A percentile compares a stretch with the other conserved stretches of the same genome.
Evolutionary conservation across 768 basidiomycete genomes (phyloP).

Genomic region (Tulasnella sp.): DNA sequence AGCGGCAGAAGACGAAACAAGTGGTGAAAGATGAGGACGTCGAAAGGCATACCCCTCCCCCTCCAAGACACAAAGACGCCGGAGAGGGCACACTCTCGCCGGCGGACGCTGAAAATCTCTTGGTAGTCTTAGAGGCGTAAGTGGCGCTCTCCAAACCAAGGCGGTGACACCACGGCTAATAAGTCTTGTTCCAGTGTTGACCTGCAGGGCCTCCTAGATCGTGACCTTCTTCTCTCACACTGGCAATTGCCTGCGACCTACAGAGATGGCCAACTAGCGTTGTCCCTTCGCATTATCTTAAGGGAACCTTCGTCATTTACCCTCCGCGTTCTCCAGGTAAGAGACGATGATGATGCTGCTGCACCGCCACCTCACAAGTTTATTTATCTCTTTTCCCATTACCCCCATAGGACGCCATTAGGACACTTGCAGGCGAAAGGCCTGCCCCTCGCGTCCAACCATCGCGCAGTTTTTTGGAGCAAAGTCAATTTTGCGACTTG

Average conservation of each 20-base stretch:
- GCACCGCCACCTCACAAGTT: slow-evolving; percentile 4
- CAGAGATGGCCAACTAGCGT: slow-evolving; percentile 36
- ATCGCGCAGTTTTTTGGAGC: slow-evolving; percentile 61
- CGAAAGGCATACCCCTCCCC: neutral
- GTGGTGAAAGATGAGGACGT: slow-evolving; percentile 15
- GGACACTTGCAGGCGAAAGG: slow-evolving; percentile 63
- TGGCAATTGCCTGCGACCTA: slow-evolving; percentile 39
- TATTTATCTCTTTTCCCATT: neutral
- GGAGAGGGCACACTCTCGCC: slow-evolving; percentile 15
- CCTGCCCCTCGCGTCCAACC: slow-evolving; percentile 60
- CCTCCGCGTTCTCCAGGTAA: slow-evolving; percentile 53
- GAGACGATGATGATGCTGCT: slow-evolving; percentile 34
- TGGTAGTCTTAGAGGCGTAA: slow-evolving; percentile 50
- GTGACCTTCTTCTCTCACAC: slow-evolving; percentile 58
- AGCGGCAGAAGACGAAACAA: slow-evolving; percentile 18
- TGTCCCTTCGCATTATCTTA: slow-evolving; percentile 44
- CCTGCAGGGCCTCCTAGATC: slow-evolving; percentile 71
- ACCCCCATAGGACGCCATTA: slow-evolving; percentile 52
- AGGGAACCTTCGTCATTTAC: slow-evolving; percentile 45
- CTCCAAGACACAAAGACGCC: slow-evolving; percentile 16
- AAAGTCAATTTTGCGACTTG: slow-evolving; percentile 68
- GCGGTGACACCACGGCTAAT: neutral
- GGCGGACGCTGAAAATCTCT: slow-evolving; percentile 20
- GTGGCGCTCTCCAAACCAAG: slow-evolving; percentile 29
- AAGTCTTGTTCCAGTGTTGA: slow-evolving; percentile 49